A percentile compares a stretch with the other conserved stretches of the same genome.
phyloP scores from a whole-genome alignment of 257 asterid species.

The Lycium ferocissimum region DNA sequence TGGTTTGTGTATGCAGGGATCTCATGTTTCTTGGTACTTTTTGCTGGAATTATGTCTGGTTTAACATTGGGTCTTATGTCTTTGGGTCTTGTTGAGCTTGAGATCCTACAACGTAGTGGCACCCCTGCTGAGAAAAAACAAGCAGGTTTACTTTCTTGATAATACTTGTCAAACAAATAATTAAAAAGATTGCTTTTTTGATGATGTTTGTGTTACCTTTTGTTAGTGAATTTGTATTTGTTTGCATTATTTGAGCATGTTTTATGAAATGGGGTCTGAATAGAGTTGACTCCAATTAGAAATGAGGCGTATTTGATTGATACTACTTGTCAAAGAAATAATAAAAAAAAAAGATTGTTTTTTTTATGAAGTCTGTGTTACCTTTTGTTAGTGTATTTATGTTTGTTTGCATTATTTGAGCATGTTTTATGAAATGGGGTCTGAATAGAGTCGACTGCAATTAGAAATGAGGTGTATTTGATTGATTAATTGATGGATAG shows the following conservation, averaged over 20 bases:
- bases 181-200: not conserved
- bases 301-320: conserved; percentile 1
- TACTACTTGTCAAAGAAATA: not conserved
- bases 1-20: conserved; percentile 83
- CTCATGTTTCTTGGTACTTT: conserved; percentile 76
- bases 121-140: conserved; percentile 79
- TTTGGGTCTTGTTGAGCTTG: conserved; percentile 89
- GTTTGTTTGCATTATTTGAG: not conserved
- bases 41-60: conserved; percentile 97
- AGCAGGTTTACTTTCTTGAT: conserved; percentile 54
- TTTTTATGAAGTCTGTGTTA: not conserved
- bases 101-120: conserved; percentile 94
- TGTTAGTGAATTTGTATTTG: not conserved
- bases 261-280: not conserved
- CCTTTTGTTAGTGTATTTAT: not conserved
- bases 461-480: not conserved
- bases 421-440: not conserved
- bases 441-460: not conserved
- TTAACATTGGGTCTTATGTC: conserved; percentile 93
- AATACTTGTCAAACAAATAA: not conserved
- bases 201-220: not conserved
- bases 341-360: not conserved
- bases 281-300: not conserved
- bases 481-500: not conserved
- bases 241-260: not conserved